Conservation (phyloP, 2,329 filamentous ascomycete species). For the Ophiostoma ips region DNA sequence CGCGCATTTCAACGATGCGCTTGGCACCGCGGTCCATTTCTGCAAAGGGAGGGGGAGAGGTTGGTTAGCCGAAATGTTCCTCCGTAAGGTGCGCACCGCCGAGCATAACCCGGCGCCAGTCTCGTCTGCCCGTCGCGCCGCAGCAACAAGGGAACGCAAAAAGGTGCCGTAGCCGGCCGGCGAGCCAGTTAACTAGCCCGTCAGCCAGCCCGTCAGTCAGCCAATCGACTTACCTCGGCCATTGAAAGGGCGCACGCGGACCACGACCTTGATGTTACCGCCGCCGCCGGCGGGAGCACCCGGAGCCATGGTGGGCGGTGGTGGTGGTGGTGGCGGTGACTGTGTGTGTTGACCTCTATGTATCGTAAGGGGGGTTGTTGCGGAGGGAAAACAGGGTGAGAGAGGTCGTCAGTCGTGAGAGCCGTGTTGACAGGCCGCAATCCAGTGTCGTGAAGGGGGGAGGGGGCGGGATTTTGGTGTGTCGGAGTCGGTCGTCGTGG, state of each 20-base stretch:
- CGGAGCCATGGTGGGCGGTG: conserved; percentile 38
- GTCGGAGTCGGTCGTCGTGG: neutral
- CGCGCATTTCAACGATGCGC: conserved; percentile 97
- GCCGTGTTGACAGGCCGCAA: neutral
- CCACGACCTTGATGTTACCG: conserved; percentile 99
- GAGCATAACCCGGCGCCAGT: too few species aligned
- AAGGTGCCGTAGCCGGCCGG: too few species aligned
- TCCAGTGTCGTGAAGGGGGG: neutral
- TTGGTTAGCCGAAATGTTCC: too few species aligned
- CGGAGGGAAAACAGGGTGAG: neutral
- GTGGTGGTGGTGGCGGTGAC: neutral
- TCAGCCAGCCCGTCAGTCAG: neutral
- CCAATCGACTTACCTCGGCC: conserved; percentile 53
- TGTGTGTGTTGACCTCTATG: neutral
- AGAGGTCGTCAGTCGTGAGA: neutral
- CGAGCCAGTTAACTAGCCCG: too few species aligned
- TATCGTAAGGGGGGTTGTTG: neutral
- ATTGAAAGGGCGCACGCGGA: conserved; percentile 92
- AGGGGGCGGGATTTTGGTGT: neutral
- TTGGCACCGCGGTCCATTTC: conserved; percentile 82
- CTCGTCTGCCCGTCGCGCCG: neutral
- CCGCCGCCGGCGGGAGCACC: conserved; percentile 32
- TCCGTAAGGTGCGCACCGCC: too few species aligned
- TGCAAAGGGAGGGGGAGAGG: too few species aligned
- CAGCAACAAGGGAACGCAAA: neutral